Percentiles rank a stretch among this genome's conserved stretches.
Evolutionary conservation across 2,329 filamentous ascomycete species (phyloP).

Genomic region (Sporothrix pallida): DNA sequence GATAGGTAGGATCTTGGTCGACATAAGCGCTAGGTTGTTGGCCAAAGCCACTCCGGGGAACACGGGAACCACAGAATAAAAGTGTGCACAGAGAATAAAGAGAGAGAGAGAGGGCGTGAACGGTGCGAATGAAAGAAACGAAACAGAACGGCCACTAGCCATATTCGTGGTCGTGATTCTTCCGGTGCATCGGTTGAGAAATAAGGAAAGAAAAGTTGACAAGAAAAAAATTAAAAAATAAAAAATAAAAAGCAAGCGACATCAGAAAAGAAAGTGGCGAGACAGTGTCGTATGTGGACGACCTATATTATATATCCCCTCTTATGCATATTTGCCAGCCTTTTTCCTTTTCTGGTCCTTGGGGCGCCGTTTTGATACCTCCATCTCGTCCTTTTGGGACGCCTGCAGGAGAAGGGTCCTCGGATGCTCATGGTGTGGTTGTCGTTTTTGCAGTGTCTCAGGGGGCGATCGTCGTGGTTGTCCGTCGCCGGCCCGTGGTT

Average conservation of each 20-base stretch:
- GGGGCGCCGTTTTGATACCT: neutral
- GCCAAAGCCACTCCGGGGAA: conserved; percentile 18
- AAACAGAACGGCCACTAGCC: conserved; percentile 6
- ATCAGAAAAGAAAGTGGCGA: neutral
- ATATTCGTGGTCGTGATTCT: neutral
- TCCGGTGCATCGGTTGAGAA: neutral
- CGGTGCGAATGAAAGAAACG: neutral
- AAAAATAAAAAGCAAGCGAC: neutral
- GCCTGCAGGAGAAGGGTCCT: conserved; percentile 19
- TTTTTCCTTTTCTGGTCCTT: neutral
- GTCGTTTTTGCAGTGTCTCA: conserved; percentile 20
- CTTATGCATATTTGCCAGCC: conserved; percentile 22
- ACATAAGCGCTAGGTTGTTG: conserved; percentile 23
- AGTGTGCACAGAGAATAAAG: neutral
- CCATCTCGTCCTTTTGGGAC: conserved; percentile 13
- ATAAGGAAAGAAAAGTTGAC: neutral
- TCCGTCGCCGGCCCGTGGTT: conserved; percentile 11
- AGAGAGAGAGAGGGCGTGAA: neutral
- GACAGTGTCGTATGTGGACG: conserved; percentile 19
- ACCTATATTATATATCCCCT: conserved; percentile 24
- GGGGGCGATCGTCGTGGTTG: neutral
- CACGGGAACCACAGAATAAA: conserved; percentile 9
- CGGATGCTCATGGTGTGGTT: neutral
- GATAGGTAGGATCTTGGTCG: neutral
- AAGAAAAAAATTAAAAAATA: too few relatives aligned